These are phyloP conservation scores for Geoglossum glabrum DNA, from an alignment of 495 filamentous ascomycete species.

Conservation along the genomic window DNA sequence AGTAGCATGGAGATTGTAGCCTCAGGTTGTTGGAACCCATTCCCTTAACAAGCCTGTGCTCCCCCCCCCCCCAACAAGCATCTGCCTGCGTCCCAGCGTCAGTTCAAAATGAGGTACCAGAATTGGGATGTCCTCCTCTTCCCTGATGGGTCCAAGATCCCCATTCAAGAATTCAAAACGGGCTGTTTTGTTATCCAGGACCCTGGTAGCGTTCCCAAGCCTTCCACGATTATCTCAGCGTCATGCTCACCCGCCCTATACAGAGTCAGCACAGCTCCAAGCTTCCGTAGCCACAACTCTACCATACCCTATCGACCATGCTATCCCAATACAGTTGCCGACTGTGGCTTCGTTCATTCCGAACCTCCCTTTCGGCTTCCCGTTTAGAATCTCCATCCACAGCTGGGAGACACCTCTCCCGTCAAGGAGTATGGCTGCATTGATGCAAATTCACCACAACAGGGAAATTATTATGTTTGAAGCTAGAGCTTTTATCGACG, in stretches of 20 bases:
- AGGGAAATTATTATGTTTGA: constrained; percentile 43
- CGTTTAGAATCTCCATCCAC: constrained; percentile 65
- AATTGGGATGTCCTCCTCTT: constrained; percentile 80
- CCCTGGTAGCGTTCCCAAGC: constrained; percentile 22
- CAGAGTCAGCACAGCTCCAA: neutral
- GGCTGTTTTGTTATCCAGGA: constrained; percentile 59
- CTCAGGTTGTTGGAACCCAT: neutral
- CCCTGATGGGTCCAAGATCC: constrained; percentile 38
- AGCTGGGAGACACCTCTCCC: constrained; percentile 51
- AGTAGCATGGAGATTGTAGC: neutral
- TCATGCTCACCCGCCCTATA: neutral
- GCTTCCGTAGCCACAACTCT: neutral
- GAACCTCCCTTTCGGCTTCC: constrained; percentile 33
- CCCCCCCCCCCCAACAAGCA: neutral
- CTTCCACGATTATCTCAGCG: neutral
- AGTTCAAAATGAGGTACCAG: constrained; percentile 49
- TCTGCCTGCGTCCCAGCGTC: neutral
- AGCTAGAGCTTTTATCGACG: constrained; percentile 51
- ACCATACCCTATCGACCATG: constrained; percentile 3
- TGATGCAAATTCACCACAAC: constrained; percentile 29
- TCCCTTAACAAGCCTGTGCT: neutral
- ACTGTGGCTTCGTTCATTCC: constrained; percentile 62
- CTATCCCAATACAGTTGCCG: constrained; percentile 29
- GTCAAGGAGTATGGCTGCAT: constrained; percentile 36
- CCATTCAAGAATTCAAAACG: constrained; percentile 74